A percentile compares a stretch with the other conserved stretches of the same genome.
Conservation (phyloP, 352 stramenopile species). For the Globisporangium cylindrosporum region DNA sequence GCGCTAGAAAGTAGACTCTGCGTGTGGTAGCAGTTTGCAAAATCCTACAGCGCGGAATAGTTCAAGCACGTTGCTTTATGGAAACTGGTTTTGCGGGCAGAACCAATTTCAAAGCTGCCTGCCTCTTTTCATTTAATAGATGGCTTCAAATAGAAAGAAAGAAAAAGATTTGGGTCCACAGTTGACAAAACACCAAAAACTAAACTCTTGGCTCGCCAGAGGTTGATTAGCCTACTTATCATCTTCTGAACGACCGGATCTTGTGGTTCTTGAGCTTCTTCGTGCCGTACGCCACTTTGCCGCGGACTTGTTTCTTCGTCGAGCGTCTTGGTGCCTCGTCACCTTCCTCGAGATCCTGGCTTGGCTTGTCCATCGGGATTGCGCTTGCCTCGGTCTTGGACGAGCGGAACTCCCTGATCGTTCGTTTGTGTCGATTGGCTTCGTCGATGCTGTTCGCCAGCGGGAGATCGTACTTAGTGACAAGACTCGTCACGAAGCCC, state of each 20-base stretch:
- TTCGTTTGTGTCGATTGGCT: slow-evolving; percentile 52
- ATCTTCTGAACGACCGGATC: slow-evolving; percentile 31
- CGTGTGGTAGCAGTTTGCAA: not conserved
- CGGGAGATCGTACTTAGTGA: slow-evolving; percentile 68
- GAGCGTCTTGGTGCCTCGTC: not conserved
- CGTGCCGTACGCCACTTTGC: slow-evolving; percentile 33
- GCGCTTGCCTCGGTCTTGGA: slow-evolving; percentile 16
- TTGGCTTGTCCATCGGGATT: slow-evolving; percentile 17
- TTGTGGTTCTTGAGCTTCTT: slow-evolving; percentile 63
- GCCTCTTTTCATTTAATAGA: slow-evolving; percentile 18
- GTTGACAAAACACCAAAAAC: not conserved
- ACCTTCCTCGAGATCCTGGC: not conserved
- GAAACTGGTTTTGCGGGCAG: slow-evolving; percentile 1
- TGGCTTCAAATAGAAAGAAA: slow-evolving; percentile 12
- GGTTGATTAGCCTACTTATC: not conserved
- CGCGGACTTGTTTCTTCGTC: slow-evolving; percentile 17
- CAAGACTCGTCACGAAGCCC: slow-evolving; percentile 69
- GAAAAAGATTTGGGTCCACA: not conserved
- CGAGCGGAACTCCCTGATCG: slow-evolving; percentile 48
- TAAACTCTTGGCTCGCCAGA: not conserved
- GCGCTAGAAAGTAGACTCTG: slow-evolving; percentile 12
- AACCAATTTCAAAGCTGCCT: slow-evolving; percentile 2
- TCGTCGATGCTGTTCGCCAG: slow-evolving; percentile 67
- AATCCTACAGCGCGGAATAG: not conserved
- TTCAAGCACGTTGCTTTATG: not conserved